These are phyloP conservation scores for Termitomyces sp. DNA, from an alignment of 768 basidiomycete species.

Conservation along the genomic window DNA sequence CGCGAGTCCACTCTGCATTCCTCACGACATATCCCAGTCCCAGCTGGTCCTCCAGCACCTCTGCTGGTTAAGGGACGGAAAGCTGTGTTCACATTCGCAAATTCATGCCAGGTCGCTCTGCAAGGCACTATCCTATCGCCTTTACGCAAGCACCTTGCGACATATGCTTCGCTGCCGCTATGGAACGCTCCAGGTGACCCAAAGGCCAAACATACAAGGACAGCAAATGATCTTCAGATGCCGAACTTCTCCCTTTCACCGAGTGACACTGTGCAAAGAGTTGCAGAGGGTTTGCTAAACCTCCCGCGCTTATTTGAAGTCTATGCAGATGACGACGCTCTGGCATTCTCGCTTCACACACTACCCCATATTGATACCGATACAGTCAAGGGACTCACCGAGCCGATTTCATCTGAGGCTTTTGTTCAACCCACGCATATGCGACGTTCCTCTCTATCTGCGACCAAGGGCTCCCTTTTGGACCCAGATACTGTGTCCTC, in stretches of 20 bases:
- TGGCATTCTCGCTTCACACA: slow-evolving; percentile 82
- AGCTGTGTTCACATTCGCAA: slow-evolving; percentile 60
- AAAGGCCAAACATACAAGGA: slow-evolving; percentile 38
- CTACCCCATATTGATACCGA: slow-evolving; percentile 66
- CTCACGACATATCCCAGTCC: slow-evolving; percentile 25
- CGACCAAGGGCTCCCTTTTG: slow-evolving; percentile 31
- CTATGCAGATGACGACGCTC: slow-evolving; percentile 87
- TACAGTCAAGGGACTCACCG: slow-evolving; percentile 40
- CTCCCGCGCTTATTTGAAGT: slow-evolving; percentile 92
- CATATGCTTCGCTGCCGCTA: slow-evolving; percentile 61
- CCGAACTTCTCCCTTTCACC: slow-evolving; percentile 94
- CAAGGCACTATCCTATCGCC: slow-evolving; percentile 85
- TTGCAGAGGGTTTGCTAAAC: slow-evolving; percentile 93
- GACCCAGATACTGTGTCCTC: slow-evolving; percentile 80
- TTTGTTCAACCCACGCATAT: slow-evolving; percentile 27
- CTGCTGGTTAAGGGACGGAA: slow-evolving; percentile 51
- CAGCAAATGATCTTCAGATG: slow-evolving; percentile 55
- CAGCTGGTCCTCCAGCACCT: slow-evolving; percentile 23
- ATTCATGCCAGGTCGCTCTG: slow-evolving; percentile 68
- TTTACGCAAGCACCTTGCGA: slow-evolving; percentile 61
- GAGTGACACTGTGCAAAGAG: slow-evolving; percentile 79
- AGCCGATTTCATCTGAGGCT: slow-evolving; percentile 27
- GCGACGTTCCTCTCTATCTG: slow-evolving; percentile 36
- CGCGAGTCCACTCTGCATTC: slow-evolving; percentile 19
- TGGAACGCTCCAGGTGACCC: slow-evolving; percentile 59